phyloP scores from a whole-genome alignment of 306 rosid genomes.

The Herpetospermum pedunculosum region DNA sequence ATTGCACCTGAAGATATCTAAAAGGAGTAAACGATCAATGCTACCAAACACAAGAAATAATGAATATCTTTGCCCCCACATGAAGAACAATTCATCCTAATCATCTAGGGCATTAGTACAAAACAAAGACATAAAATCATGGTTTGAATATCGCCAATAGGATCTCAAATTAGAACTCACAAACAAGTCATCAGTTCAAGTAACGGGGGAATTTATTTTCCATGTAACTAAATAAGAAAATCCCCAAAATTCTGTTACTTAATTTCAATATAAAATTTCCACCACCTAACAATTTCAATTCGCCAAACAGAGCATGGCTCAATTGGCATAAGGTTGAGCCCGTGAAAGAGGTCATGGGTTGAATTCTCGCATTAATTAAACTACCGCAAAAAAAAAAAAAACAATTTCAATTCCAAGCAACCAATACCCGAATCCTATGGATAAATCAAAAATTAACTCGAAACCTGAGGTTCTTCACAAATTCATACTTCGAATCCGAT shows the following conservation, averaged over 20 bases:
- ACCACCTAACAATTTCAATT: neutral
- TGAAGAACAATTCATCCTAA: neutral
- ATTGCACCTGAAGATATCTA: neutral
- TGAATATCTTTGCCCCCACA: neutral
- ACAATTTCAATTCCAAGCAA: neutral
- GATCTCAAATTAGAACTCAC: neutral
- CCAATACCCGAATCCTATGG: neutral
- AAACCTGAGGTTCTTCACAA: neutral
- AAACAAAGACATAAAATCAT: neutral
- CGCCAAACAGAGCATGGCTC: too few relatives aligned
- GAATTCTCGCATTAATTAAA: too few relatives aligned
- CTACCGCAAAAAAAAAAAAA: too few relatives aligned
- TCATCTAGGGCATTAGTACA: neutral
- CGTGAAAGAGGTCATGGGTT: too few relatives aligned
- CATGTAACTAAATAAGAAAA: neutral
- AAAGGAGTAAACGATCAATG: neutral
- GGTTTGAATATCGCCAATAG: neutral
- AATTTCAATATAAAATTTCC: neutral
- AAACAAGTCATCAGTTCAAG: neutral
- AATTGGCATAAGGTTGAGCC: too few relatives aligned
- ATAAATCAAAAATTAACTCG: neutral
- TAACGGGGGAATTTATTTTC: neutral
- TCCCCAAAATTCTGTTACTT: neutral
- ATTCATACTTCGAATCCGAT: neutral
- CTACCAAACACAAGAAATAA: neutral